A percentile compares a stretch with the other conserved stretches of the same genome.
phyloP scores from a whole-genome alignment of 192 early-diverging fungal species.

The Phycomyces blakesleeanus region DNA sequence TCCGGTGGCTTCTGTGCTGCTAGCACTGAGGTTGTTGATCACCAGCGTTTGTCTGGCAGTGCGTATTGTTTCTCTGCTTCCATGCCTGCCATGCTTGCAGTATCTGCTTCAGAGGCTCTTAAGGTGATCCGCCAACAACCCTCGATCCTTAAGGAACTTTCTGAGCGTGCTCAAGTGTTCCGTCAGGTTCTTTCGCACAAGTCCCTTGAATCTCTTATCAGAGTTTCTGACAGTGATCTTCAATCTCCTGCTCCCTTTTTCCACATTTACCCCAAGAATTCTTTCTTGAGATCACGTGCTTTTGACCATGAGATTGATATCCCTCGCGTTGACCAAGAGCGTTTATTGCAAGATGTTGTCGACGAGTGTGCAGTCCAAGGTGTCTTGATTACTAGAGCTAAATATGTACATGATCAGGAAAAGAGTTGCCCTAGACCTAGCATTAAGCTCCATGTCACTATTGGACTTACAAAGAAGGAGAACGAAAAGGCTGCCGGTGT shows the following conservation, averaged over 20 bases:
- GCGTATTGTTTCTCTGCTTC: constrained; percentile 94
- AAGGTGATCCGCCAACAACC: constrained; percentile 53
- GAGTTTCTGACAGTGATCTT: constrained; percentile 6
- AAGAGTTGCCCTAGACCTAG: constrained; percentile 65
- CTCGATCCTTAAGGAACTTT: constrained; percentile 46
- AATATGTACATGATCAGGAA: constrained; percentile 86
- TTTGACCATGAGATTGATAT: constrained; percentile 15
- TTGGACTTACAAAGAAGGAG: constrained; percentile 77
- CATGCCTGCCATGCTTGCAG: constrained; percentile 88
- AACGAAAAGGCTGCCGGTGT: constrained; percentile 77
- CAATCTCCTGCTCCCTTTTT: constrained; percentile 58
- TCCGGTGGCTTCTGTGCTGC: constrained; percentile 94
- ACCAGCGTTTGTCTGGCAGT: constrained; percentile 85
- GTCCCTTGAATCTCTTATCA: constrained; percentile 21
- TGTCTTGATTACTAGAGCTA: constrained; percentile 81
- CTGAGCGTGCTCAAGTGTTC: constrained; percentile 61
- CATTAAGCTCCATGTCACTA: constrained; percentile 77
- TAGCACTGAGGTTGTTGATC: constrained; percentile 80
- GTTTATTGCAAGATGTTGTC: constrained; percentile 75
- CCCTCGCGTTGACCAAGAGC: constrained; percentile 68
- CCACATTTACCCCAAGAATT: constrained; percentile 64
- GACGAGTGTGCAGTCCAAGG: constrained; percentile 77
- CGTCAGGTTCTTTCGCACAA: constrained; percentile 33
- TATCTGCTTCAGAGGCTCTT: constrained; percentile 83
- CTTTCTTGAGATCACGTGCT: constrained; percentile 19